Conservation (phyloP, 169 alveolate genomes). For the Cryptosporidium ubiquitum region DNA sequence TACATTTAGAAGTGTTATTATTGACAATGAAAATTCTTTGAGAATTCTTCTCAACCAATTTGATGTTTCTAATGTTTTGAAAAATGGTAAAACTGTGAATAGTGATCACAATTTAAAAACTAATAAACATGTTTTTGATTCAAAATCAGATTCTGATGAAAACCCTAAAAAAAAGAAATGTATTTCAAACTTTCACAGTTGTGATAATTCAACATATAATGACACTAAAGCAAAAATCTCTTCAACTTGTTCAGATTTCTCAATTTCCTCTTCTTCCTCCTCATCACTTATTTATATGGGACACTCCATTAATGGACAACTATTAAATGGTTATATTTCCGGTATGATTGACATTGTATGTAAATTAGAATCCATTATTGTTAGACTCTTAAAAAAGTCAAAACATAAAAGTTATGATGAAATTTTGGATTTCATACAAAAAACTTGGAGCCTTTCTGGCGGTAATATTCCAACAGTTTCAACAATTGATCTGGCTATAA, state of each 20-base stretch:
- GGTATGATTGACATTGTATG: slow-evolving; percentile 45
- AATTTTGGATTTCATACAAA: not conserved
- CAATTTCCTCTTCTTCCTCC: slow-evolving; percentile 6
- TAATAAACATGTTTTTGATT: not conserved
- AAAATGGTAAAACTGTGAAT: not conserved
- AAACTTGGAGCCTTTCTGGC: not conserved
- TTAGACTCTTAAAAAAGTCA: slow-evolving; percentile 16
- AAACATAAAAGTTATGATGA: slow-evolving; percentile 3
- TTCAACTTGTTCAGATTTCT: slow-evolving; percentile 1
- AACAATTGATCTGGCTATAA: slow-evolving; percentile 22
- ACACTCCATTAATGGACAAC: not conserved
- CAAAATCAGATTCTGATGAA: not conserved
- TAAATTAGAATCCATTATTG: slow-evolving; percentile 28
- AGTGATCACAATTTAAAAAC: not conserved
- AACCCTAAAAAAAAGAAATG: not conserved
- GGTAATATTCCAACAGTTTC: not conserved
- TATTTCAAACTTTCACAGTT: not conserved
- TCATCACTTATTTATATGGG: slow-evolving; percentile 10
- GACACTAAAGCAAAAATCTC: not conserved
- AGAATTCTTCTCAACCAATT: not conserved
- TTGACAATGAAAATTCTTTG: not conserved
- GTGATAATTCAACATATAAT: not conserved
- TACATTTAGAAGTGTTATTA: not conserved
- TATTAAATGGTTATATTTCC: not conserved
- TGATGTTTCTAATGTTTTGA: not conserved